Evolutionary conservation across 2,329 filamentous ascomycete genomes (phyloP).

Genomic region (Akanthomyces muscarius): DNA sequence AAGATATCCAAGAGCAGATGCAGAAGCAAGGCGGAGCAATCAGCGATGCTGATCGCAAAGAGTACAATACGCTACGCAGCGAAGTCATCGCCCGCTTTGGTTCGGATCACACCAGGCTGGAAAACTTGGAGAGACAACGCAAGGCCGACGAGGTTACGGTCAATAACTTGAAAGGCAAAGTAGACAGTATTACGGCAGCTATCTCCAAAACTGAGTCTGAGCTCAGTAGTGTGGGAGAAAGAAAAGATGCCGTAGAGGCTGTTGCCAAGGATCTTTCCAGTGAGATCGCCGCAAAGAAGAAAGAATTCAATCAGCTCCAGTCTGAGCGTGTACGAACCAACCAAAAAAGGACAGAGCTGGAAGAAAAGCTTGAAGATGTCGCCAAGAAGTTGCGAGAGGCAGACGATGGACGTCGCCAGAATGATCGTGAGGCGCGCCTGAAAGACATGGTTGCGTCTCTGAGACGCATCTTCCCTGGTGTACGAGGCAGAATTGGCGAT

Average conservation of each 20-base stretch:
- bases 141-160: conserved; percentile 91
- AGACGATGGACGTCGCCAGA: conserved; percentile 80
- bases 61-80: conserved; percentile 80
- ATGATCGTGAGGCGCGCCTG: conserved; percentile 70
- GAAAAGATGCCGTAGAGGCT: conserved; percentile 59
- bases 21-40: conserved; percentile 84
- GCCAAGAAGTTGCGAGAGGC: conserved; percentile 78
- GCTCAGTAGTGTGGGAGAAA: conserved; percentile 62
- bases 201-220: conserved; percentile 72
- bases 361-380: conserved; percentile 84
- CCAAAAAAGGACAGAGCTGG: conserved; percentile 79
- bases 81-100: conserved; percentile 82
- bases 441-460: conserved; percentile 82
- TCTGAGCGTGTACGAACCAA: conserved; percentile 79
- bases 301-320: conserved; percentile 78
- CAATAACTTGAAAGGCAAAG: conserved; percentile 82
- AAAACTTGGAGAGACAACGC: conserved; percentile 80
- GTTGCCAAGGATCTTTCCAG: conserved; percentile 64
- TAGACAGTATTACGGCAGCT: conserved; percentile 72
- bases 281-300: conserved; percentile 85
- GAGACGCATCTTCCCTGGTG: conserved; percentile 87
- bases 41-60: conserved; percentile 79
- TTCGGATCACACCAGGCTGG: conserved; percentile 74
- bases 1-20: conserved; percentile 78
- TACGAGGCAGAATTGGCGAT: conserved; percentile 84